phyloP scores from a whole-genome alignment of 441 rosid species.

The Jatropha podagrica region DNA sequence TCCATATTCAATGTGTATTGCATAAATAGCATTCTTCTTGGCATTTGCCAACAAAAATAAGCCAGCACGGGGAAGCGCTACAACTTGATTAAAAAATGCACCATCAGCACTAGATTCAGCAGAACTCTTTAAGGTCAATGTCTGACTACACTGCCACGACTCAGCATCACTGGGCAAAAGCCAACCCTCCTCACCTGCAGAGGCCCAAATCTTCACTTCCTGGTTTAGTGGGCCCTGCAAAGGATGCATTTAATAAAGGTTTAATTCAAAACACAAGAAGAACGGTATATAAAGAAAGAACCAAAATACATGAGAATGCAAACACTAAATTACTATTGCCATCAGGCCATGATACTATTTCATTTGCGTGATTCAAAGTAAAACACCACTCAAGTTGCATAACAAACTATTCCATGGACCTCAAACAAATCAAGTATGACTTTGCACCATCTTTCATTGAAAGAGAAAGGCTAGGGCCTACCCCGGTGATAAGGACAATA shows the following conservation, averaged over 20 bases:
- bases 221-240: conserved; percentile 76
- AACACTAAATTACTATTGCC: not conserved
- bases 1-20: conserved; percentile 80
- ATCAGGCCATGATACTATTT: not conserved
- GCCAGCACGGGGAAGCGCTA: conserved; percentile 69
- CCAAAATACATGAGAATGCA: not conserved
- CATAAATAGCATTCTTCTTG: conserved; percentile 88
- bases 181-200: conserved; percentile 85
- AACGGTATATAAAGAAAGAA: conserved; percentile 8
- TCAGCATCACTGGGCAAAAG: conserved; percentile 68
- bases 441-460: conserved; percentile 4
- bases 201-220: conserved; percentile 88
- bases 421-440: conserved; percentile 16
- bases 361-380: not conserved
- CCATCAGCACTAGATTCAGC: conserved; percentile 54
- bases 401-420: not conserved
- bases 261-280: conserved; percentile 1
- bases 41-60: conserved; percentile 85
- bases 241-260: conserved; percentile 10
- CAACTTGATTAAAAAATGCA: conserved; percentile 86
- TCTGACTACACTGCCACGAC: conserved; percentile 79
- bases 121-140: conserved; percentile 73
- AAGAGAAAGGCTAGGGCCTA: conserved; percentile 31
- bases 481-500: conserved; percentile 82
- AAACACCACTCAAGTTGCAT: conserved; percentile 8